Conservation (phyloP, 2,329 filamentous ascomycete genomes). For the Lasiodiplodia gonubiensis region DNA sequence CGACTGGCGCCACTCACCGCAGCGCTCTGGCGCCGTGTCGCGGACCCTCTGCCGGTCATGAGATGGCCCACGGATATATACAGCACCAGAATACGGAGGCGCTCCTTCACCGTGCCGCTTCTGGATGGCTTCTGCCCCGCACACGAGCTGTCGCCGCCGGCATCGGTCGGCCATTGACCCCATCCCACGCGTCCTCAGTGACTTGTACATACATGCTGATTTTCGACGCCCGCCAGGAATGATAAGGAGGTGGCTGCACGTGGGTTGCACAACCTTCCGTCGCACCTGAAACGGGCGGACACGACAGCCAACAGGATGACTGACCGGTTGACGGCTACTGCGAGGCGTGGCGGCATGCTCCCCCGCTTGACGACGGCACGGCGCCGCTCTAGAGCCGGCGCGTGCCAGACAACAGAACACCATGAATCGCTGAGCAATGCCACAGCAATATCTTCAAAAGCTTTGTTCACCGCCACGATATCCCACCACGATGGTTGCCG, state of each 20-base stretch:
- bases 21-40: neutral
- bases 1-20: conserved; percentile 9
- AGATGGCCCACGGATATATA: conserved; percentile 10
- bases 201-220: neutral
- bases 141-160: conserved; percentile 1
- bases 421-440: conserved; percentile 4
- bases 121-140: neutral
- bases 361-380: neutral
- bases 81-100: conserved; percentile 12
- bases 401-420: neutral
- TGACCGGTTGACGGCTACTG: neutral
- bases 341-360: conserved; percentile 1
- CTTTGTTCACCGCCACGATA: conserved; percentile 20
- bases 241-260: conserved; percentile 9
- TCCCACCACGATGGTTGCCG: conserved; percentile 16
- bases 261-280: conserved; percentile 12
- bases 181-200: neutral
- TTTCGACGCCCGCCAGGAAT: neutral
- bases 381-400: neutral
- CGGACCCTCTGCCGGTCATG: conserved; percentile 17
- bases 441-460: conserved; percentile 13
- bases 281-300: neutral
- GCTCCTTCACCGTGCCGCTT: conserved; percentile 10
- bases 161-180: conserved; percentile 7
- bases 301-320: conserved; percentile 2